Conservation (phyloP, 768 basidiomycete genomes). For the Phylloporus scabripes region DNA sequence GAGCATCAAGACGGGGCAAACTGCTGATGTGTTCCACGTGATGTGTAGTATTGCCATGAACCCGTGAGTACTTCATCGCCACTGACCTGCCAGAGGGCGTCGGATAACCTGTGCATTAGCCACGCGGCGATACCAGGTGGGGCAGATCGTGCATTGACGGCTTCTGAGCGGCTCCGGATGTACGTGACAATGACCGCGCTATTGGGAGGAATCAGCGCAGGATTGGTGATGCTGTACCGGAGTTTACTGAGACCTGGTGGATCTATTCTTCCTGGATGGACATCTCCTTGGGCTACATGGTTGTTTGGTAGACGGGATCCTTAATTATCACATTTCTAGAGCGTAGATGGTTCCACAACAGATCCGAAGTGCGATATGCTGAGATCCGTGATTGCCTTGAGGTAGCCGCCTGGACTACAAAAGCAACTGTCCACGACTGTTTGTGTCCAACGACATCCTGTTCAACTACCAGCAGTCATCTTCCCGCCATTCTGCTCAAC, state of each 20-base stretch:
- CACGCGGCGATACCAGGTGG: slow-evolving; percentile 74
- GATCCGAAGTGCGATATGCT: slow-evolving; percentile 33
- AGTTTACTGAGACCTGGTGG: slow-evolving; percentile 61
- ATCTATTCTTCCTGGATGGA: slow-evolving; percentile 47
- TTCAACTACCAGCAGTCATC: neutral
- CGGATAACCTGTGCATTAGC: slow-evolving; percentile 31
- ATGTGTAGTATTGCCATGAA: slow-evolving; percentile 82
- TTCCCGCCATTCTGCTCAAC: slow-evolving; percentile 9
- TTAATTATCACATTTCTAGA: slow-evolving; percentile 14
- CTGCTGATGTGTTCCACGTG: slow-evolving; percentile 81
- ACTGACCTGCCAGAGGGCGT: neutral
- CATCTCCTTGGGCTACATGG: slow-evolving; percentile 62
- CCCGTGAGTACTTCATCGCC: slow-evolving; percentile 53
- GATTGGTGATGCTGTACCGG: slow-evolving; percentile 64
- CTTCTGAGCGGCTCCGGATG: slow-evolving; percentile 61
- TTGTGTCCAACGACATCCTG: slow-evolving; percentile 7
- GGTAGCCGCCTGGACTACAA: slow-evolving; percentile 28
- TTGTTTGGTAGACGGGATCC: slow-evolving; percentile 47
- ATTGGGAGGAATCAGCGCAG: slow-evolving; percentile 70
- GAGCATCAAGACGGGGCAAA: slow-evolving; percentile 80
- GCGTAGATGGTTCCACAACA: slow-evolving; percentile 14
- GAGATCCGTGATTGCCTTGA: slow-evolving; percentile 36
- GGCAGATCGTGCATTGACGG: slow-evolving; percentile 69
- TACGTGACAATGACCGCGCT: slow-evolving; percentile 70
- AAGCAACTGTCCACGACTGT: slow-evolving; percentile 15